Evolutionary conservation across 306 rosid species (phyloP), one percentile per base, ranked within the genome.

Genomic region (Geum urbanum): DNA sequence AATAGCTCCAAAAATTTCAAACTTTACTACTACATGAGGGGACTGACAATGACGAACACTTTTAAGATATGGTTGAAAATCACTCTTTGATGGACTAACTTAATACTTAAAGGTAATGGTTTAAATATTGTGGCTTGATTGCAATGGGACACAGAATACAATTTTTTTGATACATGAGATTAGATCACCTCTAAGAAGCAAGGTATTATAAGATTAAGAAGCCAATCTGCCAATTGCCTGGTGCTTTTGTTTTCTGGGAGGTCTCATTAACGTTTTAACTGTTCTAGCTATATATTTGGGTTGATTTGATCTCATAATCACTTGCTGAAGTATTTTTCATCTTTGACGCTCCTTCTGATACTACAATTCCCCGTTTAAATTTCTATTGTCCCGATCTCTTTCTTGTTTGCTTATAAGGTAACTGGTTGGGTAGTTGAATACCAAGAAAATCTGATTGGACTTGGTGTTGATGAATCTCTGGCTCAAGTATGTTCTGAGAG

Each of bases 401-500:
- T 71, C 27, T 61, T 66, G 27, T 27, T 41, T 66, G 70, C 74
- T 24, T 66, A 78, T 20, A 77, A 94, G 99, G 97, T 94, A 63
- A 94, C 99, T 59, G 96, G 97, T 62, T 94, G 99, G 99, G 97
- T 94, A 43, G 96, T 91, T 77, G 99, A 94, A 84, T 91, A 84
- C 87, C 99, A 94, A 88, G 97, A 88, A 20, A 84, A 84, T 78
- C 78, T 94, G 74, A 85, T 94, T 80, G 97, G 91, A 68, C 92
- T 90, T 16, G 99, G 97, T 48, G 99, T 94, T 55, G 99, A 94
- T 13, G 99, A 91, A 64, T 81, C 96, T 77, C 82, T 94, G 54
- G 95, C 99, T 69, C 99, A 94, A 86, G 97, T 94, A 51, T 94
- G 99, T 80, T 90, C 97, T 39, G 99, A 94, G 85, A 87, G 99